Base-by-base conservation (phyloP, 2,329 filamentous ascomycete genomes). In the Cladosporium sphaerospermum region DNA sequence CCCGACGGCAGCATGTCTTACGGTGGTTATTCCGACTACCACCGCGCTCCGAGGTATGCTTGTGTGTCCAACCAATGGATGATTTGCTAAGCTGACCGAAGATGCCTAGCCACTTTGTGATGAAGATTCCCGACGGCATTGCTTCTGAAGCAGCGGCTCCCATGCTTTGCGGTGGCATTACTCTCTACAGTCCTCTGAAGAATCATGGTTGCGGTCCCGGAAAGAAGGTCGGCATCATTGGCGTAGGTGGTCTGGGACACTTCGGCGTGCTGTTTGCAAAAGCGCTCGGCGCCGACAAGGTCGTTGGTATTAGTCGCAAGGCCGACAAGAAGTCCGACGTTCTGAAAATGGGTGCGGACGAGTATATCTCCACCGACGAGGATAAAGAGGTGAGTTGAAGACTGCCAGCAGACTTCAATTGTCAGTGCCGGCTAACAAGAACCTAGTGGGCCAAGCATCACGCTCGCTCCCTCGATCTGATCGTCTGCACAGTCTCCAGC, bases 131-230 rank as follows among this genome's bases (percentile, higher is more conserved):
- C 0, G 73, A 77, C 11, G 64, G 56, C 0, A 57, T 84, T 28
- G 61, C 69, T 1, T 75, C 71, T 31, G 75, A 73, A 9, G 72
- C 77, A 54, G 80, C 79, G 1, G 80, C 86, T 1, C 87, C 88
- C 1, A 82, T 93, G 74, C 76, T 92, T 28, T 92, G 88, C 64
- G 88, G 83, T 1, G 88, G 89, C 1, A 77, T 92, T 49, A 93
- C 88, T 0, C 79, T 85, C 0, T 93, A 80, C 65, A 79, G 79
- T 4, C 88, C 88, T 0, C 70, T 93, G 13, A 78, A 78, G 46
- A 78, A 84, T 28, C 82, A 86, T 34, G 81, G 80, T 1, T 78
- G 81, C 33, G 87, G 87, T 0, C 83, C 84, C 0, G 87, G 86
- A 4, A 88, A 86, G 67, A 76, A 71, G 3, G 84, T 92, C 0